A percentile compares a stretch with the other conserved stretches of the same genome.
phyloP scores from a whole-genome alignment of 2,329 filamentous ascomycete genomes.

The Exophiala oligosperma region DNA sequence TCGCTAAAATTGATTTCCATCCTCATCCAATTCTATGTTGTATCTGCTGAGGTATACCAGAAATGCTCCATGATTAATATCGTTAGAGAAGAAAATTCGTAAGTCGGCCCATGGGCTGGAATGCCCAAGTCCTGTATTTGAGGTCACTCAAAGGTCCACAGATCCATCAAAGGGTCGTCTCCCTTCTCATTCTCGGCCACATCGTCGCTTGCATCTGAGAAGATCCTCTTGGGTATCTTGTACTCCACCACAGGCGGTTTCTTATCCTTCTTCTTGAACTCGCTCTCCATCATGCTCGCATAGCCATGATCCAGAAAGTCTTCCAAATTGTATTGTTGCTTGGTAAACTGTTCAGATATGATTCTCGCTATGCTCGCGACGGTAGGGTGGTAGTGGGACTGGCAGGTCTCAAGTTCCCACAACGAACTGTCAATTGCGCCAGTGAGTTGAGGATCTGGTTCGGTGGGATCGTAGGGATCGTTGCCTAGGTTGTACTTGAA shows the following conservation, averaged over 20 bases:
- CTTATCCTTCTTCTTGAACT: slow-evolving; percentile 68
- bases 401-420: slow-evolving; percentile 91
- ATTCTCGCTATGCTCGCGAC: slow-evolving; percentile 93
- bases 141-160: slow-evolving; percentile 2
- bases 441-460: slow-evolving; percentile 81
- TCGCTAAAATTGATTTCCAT: too few relatives aligned
- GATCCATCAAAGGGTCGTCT: not conserved
- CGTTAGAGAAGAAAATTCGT: too few relatives aligned
- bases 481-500: slow-evolving; percentile 61
- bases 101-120: too few relatives aligned
- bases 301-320: slow-evolving; percentile 97
- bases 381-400: slow-evolving; percentile 94
- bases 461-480: slow-evolving; percentile 76
- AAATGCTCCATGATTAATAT: too few relatives aligned
- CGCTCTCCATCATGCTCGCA: slow-evolving; percentile 70
- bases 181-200: not conserved
- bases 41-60: too few relatives aligned
- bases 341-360: slow-evolving; percentile 94
- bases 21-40: too few relatives aligned
- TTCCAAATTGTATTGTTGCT: slow-evolving; percentile 90
- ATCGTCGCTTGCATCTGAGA: slow-evolving; percentile 37
- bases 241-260: slow-evolving; percentile 93
- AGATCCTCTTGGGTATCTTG: slow-evolving; percentile 86
- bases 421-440: slow-evolving; percentile 86
- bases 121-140: too few relatives aligned